A percentile compares a stretch with the other conserved stretches of the same genome.
Conservation (phyloP, 768 basidiomycete species). For the Mycena sanguinolenta region DNA sequence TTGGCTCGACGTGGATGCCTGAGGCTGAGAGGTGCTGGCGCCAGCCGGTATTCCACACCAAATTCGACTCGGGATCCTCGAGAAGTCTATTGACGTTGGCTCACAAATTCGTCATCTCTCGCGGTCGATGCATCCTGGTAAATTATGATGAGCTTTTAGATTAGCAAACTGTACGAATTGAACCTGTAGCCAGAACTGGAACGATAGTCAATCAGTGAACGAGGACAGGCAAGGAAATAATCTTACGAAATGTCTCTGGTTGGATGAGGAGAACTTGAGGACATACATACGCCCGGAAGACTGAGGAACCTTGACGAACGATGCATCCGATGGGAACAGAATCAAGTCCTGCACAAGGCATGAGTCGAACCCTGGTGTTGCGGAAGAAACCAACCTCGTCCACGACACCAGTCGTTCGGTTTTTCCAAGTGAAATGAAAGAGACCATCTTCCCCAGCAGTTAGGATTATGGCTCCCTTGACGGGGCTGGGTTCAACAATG, state of each 20-base stretch:
- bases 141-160: constrained; percentile 8
- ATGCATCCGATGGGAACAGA: constrained; percentile 88
- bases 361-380: constrained; percentile 19
- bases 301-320: constrained; percentile 80
- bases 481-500: constrained; percentile 73
- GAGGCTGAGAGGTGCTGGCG: constrained; percentile 51
- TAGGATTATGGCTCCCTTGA: constrained; percentile 82
- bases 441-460: constrained; percentile 81
- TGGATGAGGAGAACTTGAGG: constrained; percentile 91
- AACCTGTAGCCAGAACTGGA: constrained; percentile 92
- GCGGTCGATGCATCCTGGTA: constrained; percentile 73
- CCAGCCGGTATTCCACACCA: constrained; percentile 64
- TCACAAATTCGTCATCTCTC: constrained; percentile 81
- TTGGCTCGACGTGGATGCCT: constrained; percentile 62
- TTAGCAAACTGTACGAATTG: constrained; percentile 1
- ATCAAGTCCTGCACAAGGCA: constrained; percentile 76
- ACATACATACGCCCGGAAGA: constrained; percentile 84
- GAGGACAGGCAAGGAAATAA: constrained; percentile 41
- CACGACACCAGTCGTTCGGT: constrained; percentile 68
- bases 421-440: constrained; percentile 86
- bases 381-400: constrained; percentile 68
- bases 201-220: constrained; percentile 21
- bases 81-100: constrained; percentile 80
- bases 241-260: constrained; percentile 88
- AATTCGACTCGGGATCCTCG: constrained; percentile 72